Evolutionary conservation across 257 asterid genomes (phyloP), one percentile per base, ranked within the genome.

Genomic region (Solanum lignicaule): DNA sequence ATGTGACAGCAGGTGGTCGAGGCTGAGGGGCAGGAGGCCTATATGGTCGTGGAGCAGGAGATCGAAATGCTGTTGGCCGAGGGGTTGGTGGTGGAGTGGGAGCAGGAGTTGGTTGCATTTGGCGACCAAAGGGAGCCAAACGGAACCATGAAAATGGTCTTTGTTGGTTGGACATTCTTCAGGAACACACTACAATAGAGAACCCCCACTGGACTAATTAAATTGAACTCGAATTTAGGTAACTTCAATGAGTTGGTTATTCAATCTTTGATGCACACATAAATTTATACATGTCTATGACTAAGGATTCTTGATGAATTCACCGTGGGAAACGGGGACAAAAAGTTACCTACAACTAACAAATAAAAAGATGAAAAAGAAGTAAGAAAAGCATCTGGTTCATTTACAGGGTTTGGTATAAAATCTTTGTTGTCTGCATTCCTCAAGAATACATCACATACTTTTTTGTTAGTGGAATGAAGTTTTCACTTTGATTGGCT

Each of bases 141-240:
- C 86, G 68, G 43, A 82, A 48, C 86, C 86, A 82, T 82, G 86
- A 82, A 48, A 82, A 82, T 31, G 86, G 86, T 82, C 86, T 20
- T 82, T 43, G 85, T 79, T 52, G 86, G 71, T 82, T 82, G 2
- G 86, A 82, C 86, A 82, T 82, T 82, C 86, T 18, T 82, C 31
- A 82, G 85, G 41, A 82, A 82, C 43, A 29, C 46, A 82, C 31
- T 1, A 10, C 86, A 43, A 4, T 43, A 15, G 36, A 41, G 38
- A 79, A 41, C 15, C 36, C 5, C 36, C 35, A 76, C 84, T 79
- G 65, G 65, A 18, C 69, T 46, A 29, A 48, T 38, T 75, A 36
- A 36, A 39, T 33, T 39, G 15, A 76, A 13, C 27, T 76, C 21
- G 21, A 76, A 7, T 76, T 76, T 2, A 76, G 83, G 84, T 78